phyloP scores from a whole-genome alignment of 2,329 filamentous ascomycete genomes.

The Emmonsiellopsis sp. region DNA sequence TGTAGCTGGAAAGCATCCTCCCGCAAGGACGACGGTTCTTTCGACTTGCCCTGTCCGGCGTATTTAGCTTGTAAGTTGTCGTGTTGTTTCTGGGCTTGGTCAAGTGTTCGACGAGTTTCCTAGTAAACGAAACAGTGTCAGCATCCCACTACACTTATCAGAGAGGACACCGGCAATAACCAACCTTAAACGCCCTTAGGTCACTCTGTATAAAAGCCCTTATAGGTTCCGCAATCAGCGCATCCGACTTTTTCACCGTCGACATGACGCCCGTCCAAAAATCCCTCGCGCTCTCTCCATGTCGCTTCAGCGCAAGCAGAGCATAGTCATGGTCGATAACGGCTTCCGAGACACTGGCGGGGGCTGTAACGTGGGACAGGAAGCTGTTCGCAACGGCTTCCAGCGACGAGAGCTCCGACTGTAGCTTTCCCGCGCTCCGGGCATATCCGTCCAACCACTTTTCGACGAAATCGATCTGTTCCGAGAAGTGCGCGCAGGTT shows the following conservation, averaged over 20 bases:
- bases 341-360: constrained; percentile 65
- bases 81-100: constrained; percentile 72
- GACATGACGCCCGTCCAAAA: constrained; percentile 72
- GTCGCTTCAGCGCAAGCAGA: constrained; percentile 71
- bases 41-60: constrained; percentile 76
- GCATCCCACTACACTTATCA: not conserved
- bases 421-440: constrained; percentile 52
- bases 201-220: constrained; percentile 68
- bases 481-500: constrained; percentile 73
- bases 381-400: constrained; percentile 73
- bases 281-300: constrained; percentile 76
- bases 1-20: constrained; percentile 96
- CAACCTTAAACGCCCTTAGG: constrained; percentile 66
- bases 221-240: constrained; percentile 70
- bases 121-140: constrained; percentile 14
- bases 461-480: constrained; percentile 85
- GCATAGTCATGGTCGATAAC: constrained; percentile 94
- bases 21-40: constrained; percentile 80
- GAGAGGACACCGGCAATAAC: not conserved
- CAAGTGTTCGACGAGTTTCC: constrained; percentile 66
- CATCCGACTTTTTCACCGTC: constrained; percentile 68
- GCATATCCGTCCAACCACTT: constrained; percentile 76
- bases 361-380: constrained; percentile 65
- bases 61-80: constrained; percentile 76
- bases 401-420: constrained; percentile 58